Evolutionary conservation across 139 green algal species (phyloP).

Genomic region (Ettlia oleoabundans): DNA sequence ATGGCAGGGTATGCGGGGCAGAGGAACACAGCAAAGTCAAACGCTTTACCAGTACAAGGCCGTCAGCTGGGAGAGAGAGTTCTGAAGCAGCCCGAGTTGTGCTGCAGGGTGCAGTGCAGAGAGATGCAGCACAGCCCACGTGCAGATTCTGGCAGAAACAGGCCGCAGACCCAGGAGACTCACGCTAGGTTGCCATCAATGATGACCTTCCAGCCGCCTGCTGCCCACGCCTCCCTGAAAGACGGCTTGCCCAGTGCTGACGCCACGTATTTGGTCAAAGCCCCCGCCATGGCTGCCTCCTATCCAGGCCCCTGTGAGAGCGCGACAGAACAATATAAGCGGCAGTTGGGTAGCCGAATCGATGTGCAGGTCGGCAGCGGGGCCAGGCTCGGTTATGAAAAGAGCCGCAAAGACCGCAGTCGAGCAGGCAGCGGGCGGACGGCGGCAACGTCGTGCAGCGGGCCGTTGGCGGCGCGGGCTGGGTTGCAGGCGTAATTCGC

Average conservation of each 20-base stretch:
- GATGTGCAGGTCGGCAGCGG: not conserved
- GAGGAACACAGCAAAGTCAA: no score
- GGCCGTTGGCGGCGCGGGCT: no score
- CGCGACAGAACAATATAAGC: not conserved
- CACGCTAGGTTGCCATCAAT: constrained; percentile 27
- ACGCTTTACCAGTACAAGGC: no score
- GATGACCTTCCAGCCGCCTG: constrained; percentile 57
- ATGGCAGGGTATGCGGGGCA: no score
- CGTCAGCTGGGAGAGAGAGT: not conserved
- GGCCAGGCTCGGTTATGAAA: no score
- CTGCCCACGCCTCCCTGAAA: constrained; percentile 45
- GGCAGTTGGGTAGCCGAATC: not conserved
- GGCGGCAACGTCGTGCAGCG: no score
- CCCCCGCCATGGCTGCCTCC: constrained; percentile 3
- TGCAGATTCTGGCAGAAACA: no score
- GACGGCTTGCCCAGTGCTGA: constrained; percentile 42
- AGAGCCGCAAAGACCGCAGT: no score
- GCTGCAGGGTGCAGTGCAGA: not conserved
- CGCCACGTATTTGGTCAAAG: constrained; percentile 39
- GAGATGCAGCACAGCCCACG: no score
- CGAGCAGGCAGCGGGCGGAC: no score
- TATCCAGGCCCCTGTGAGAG: not conserved
- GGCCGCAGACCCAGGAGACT: no score
- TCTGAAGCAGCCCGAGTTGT: not conserved
- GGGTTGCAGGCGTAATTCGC: no score